Percentiles rank a stretch among this genome's conserved stretches.
Conservation (phyloP, 495 filamentous ascomycete species). For the Aspergillus egyptiacus region DNA sequence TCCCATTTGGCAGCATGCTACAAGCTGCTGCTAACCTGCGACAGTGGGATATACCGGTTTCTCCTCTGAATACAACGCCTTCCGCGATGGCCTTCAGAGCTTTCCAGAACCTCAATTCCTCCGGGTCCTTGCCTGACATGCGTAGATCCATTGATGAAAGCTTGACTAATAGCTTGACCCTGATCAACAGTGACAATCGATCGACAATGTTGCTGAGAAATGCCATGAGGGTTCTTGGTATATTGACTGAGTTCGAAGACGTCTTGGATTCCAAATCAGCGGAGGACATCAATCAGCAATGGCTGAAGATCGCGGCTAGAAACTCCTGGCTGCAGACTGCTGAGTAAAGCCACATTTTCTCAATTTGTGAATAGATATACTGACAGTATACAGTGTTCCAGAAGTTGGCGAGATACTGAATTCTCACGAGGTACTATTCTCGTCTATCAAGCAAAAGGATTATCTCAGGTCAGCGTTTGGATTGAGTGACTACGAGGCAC, state of each 20-base stretch:
- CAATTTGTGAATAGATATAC: not conserved
- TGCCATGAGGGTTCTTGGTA: constrained; percentile 65
- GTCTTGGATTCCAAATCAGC: constrained; percentile 53
- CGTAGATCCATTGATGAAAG: constrained; percentile 52
- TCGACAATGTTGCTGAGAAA: constrained; percentile 56
- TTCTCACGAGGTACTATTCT: constrained; percentile 74
- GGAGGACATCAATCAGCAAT: constrained; percentile 54
- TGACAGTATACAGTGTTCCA: constrained; percentile 52
- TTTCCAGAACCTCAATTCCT: constrained; percentile 72
- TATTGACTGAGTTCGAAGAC: constrained; percentile 77
- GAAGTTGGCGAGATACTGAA: constrained; percentile 78
- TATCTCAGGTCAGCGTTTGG: constrained; percentile 54
- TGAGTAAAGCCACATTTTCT: constrained; percentile 45
- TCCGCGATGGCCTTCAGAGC: constrained; percentile 68
- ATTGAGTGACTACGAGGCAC: constrained; percentile 54
- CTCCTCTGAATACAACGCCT: constrained; percentile 52
- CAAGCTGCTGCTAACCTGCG: constrained; percentile 80
- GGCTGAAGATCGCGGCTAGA: constrained; percentile 57
- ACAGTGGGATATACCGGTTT: constrained; percentile 86
- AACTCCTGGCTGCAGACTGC: constrained; percentile 73
- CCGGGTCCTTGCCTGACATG: constrained; percentile 47
- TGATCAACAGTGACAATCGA: constrained; percentile 48
- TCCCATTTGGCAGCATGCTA: constrained; percentile 63
- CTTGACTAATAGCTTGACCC: constrained; percentile 57
- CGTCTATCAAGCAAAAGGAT: constrained; percentile 63